A percentile compares a stretch with the other conserved stretches of the same genome.
These are phyloP conservation scores for Saccharomyces hybrid DNA, from an alignment of 1,139 yeast species.

Conservation along the genomic window DNA sequence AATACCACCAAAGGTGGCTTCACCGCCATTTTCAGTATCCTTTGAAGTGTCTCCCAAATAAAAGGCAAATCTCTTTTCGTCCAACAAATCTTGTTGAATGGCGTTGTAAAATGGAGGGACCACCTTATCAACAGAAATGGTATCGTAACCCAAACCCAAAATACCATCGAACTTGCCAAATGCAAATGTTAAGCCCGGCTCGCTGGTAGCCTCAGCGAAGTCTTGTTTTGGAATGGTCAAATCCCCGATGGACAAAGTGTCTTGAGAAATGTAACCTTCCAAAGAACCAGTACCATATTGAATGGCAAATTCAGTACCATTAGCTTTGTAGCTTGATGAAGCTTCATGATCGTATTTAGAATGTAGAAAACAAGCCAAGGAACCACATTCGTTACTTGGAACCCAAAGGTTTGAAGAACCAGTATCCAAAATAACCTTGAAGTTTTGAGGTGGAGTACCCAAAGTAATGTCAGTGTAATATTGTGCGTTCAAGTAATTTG, in stretches of 20 bases:
- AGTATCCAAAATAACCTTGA: conserved; percentile 87
- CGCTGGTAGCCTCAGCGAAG: conserved; percentile 93
- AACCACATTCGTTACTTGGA: conserved; percentile 79
- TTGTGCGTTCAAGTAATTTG: conserved; percentile 91
- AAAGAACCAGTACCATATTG: conserved; percentile 89
- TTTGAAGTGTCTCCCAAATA: conserved; percentile 74
- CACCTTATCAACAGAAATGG: conserved; percentile 78
- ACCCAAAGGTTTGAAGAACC: conserved; percentile 97
- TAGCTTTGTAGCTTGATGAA: conserved; percentile 73
- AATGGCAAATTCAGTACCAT: conserved; percentile 78
- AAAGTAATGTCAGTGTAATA: conserved; percentile 81
- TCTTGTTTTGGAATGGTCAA: conserved; percentile 78
- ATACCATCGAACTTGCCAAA: conserved; percentile 98
- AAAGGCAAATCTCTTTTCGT: conserved; percentile 79
- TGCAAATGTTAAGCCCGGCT: conserved; percentile 96
- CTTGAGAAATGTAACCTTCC: conserved; percentile 87
- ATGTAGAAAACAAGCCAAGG: conserved; percentile 93
- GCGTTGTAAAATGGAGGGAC: conserved; percentile 95
- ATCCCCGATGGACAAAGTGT: conserved; percentile 71
- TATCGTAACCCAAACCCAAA: conserved; percentile 85
- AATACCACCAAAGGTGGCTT: conserved; percentile 90
- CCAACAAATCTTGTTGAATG: conserved; percentile 68
- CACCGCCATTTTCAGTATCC: conserved; percentile 64
- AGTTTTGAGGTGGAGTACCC: conserved; percentile 89
- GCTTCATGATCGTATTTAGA: conserved; percentile 75